phyloP scores from a whole-genome alignment of 768 basidiomycete species.

The Leccinum arenicola region DNA sequence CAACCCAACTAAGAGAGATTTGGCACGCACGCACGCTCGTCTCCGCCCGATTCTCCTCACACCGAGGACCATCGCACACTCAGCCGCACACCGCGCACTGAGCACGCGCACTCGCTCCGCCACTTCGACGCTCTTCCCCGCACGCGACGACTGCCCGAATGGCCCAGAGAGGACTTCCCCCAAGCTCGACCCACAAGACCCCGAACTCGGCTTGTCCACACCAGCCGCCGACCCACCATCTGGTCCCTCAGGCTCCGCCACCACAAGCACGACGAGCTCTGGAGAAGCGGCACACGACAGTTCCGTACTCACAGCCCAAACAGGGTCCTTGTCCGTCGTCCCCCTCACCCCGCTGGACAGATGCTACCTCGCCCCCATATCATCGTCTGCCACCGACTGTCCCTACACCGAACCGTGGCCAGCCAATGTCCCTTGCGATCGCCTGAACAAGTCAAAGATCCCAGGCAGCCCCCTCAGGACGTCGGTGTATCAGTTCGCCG shows the following conservation, averaged over 20 bases:
- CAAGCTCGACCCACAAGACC: slow-evolving; percentile 12
- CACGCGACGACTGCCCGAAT: neutral
- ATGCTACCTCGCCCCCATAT: slow-evolving; percentile 18
- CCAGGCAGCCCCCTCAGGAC: slow-evolving; percentile 23
- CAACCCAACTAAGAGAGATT: slow-evolving; percentile 2
- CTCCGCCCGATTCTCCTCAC: slow-evolving; percentile 25
- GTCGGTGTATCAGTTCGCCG: slow-evolving; percentile 6
- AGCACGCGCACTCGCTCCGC: slow-evolving; percentile 11
- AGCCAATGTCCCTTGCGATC: slow-evolving; percentile 2
- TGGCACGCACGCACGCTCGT: slow-evolving; percentile 12
- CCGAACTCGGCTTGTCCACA: slow-evolving; percentile 17
- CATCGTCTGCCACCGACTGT: slow-evolving; percentile 18
- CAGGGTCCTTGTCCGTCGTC: neutral
- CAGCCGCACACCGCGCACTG: neutral
- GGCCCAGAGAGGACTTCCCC: slow-evolving; percentile 17
- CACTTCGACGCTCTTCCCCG: slow-evolving; percentile 13
- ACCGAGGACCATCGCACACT: slow-evolving; percentile 6
- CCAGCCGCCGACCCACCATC: neutral
- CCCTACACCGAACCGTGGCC: slow-evolving; percentile 26
- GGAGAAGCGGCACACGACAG: slow-evolving; percentile 11
- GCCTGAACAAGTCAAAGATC: slow-evolving; percentile 6
- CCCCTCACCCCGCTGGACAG: too few species aligned
- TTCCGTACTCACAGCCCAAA: slow-evolving; percentile 8
- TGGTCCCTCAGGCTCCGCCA: neutral
- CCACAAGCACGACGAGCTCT: neutral